phyloP scores from a whole-genome alignment of 2,329 filamentous ascomycete genomes.

The Conoideocrella luteorostrata region DNA sequence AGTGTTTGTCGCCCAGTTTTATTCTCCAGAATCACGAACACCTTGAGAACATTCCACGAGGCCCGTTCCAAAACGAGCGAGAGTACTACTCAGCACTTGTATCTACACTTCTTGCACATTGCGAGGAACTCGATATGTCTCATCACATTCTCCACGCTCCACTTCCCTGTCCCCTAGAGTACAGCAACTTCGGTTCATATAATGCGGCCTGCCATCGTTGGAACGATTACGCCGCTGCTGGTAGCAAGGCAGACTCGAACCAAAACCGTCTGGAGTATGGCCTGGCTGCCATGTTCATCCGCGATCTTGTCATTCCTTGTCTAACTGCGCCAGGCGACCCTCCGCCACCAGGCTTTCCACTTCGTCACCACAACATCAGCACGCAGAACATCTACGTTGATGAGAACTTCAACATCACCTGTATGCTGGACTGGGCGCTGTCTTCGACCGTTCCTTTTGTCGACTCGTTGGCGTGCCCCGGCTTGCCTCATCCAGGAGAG shows the following conservation, averaged over 20 bases:
- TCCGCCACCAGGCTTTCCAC: constrained; percentile 17
- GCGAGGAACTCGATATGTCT: constrained; percentile 13
- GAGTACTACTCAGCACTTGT: constrained; percentile 13
- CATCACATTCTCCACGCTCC: constrained; percentile 13
- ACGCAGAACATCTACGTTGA: constrained; percentile 20
- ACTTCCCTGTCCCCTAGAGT: constrained; percentile 12
- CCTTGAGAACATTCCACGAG: constrained; percentile 11
- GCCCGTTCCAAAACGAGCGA: constrained; percentile 12
- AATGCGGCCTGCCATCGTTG: constrained; percentile 12
- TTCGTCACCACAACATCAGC: constrained; percentile 20
- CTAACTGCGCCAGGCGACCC: constrained; percentile 6
- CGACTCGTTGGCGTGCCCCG: not conserved
- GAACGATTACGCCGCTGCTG: constrained; percentile 13
- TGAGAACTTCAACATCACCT: constrained; percentile 22
- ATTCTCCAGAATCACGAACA: constrained; percentile 11
- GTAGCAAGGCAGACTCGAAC: constrained; percentile 10
- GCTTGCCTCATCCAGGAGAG: not conserved
- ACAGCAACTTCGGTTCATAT: constrained; percentile 12
- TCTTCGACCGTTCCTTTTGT: constrained; percentile 17
- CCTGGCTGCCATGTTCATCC: constrained; percentile 12
- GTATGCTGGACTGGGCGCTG: constrained; percentile 23
- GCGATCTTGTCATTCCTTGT: constrained; percentile 11
- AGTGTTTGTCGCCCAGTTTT: constrained; percentile 12
- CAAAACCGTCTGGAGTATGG: constrained; percentile 13
- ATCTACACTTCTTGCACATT: constrained; percentile 12